phyloP scores from a whole-genome alignment of 202 grass and related monocot species.

The Bolboschoenoplectus hybrid region DNA sequence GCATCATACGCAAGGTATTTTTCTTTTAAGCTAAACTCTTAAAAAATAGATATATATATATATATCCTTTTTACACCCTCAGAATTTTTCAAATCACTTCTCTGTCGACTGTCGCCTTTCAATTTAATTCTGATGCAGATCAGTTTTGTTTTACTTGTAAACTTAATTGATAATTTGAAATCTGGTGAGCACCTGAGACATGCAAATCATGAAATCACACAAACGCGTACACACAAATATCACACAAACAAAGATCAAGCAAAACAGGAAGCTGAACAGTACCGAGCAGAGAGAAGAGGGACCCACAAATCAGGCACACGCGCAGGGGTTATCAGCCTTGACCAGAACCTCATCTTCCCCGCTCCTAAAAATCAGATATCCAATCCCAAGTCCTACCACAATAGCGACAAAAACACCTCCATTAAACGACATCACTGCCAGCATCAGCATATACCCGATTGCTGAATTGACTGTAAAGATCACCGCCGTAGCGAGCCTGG shows the following conservation, averaged over 20 bases:
- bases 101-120: not conserved
- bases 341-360: slow-evolving; percentile 64
- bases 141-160: not conserved
- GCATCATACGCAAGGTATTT: slow-evolving; percentile 12
- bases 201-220: slow-evolving; percentile 23
- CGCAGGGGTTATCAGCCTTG: slow-evolving; percentile 70
- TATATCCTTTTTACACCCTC: not conserved
- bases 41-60: not conserved
- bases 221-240: not conserved
- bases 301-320: slow-evolving; percentile 59
- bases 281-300: not conserved
- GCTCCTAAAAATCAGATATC: slow-evolving; percentile 85
- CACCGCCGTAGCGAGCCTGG: slow-evolving; percentile 48
- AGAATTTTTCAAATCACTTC: not conserved
- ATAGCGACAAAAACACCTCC: slow-evolving; percentile 78
- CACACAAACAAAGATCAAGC: slow-evolving; percentile 42
- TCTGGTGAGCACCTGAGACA: not conserved
- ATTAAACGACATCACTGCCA: slow-evolving; percentile 98
- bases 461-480: slow-evolving; percentile 82
- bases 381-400: slow-evolving; percentile 64
- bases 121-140: not conserved
- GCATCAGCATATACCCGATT: slow-evolving; percentile 91
- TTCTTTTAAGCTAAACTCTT: not conserved
- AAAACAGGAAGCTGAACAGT: slow-evolving; percentile 15
- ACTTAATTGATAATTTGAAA: slow-evolving; percentile 6